Conservation (phyloP, 2,329 filamentous ascomycete genomes). For the Trichophyton equinum region DNA sequence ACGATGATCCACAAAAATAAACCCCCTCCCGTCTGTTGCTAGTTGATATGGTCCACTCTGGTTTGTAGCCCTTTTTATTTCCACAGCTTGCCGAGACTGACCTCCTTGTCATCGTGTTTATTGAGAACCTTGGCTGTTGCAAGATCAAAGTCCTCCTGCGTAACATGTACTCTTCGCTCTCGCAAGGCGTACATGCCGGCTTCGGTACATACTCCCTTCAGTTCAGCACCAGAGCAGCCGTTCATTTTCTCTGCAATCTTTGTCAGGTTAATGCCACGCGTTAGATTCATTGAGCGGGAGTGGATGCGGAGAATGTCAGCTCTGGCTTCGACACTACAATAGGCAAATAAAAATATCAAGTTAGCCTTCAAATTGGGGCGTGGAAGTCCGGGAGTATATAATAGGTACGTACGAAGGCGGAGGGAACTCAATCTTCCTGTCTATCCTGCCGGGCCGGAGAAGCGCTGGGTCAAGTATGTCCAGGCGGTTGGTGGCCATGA, state of each 20-base stretch:
- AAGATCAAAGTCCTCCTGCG: slow-evolving; percentile 96
- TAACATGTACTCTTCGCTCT: slow-evolving; percentile 92
- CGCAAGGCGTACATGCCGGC: slow-evolving; percentile 96
- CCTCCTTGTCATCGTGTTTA: slow-evolving; percentile 98
- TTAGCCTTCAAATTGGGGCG: not conserved
- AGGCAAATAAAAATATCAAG: not conserved
- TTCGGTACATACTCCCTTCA: slow-evolving; percentile 98
- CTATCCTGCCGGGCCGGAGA: slow-evolving; percentile 89
- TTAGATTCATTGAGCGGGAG: slow-evolving; percentile 96
- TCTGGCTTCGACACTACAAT: slow-evolving; percentile 63
- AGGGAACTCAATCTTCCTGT: slow-evolving; percentile 97
- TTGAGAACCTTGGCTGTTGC: slow-evolving; percentile 98
- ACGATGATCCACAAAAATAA: not conserved
- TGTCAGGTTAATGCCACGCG: slow-evolving; percentile 87
- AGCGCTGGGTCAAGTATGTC: slow-evolving; percentile 95
- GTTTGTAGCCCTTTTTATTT: slow-evolving; percentile 39
- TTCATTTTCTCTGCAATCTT: slow-evolving; percentile 99
- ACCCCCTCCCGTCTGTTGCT: not conserved
- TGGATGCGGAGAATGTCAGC: slow-evolving; percentile 97
- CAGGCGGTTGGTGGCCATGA: slow-evolving; percentile 97
- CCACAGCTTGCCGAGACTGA: slow-evolving; percentile 77
- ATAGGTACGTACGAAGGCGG: slow-evolving; percentile 55
- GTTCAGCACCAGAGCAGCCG: slow-evolving; percentile 88
- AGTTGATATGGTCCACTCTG: not conserved
- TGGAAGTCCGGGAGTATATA: not conserved